Evolutionary conservation across 306 rosid species (phyloP), one percentile per base, ranked within the genome.

Genomic region (Boehmeria nivea): DNA sequence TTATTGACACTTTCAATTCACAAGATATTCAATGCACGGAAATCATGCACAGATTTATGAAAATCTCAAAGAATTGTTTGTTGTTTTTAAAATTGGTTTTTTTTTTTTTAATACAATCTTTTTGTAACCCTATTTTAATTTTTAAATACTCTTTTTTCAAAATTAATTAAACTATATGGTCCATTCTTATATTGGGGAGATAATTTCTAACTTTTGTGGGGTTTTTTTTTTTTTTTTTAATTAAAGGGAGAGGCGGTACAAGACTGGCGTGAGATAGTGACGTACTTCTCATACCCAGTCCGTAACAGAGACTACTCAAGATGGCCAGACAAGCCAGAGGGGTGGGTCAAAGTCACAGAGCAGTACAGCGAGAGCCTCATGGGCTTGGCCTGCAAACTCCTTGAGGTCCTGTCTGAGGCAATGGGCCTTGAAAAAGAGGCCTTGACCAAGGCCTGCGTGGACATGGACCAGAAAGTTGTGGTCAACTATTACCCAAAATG

Each of bases 301-400:
- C 48, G 64, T 17, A 46, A 34, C 48, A 64, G 89, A 12, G 81
- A 89, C 67, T 85, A 81, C 45, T 75, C 86, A 3, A 27, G 82
- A 73, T 91, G 99, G 96, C 96, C 96, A 2, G 84, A 85, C 65
- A 88, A 78, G 65, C 99, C 99, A 0, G 76, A 81, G 54, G 93
- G 70, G 1, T 91, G 96, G 99, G 71, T 5, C 6, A 19, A 9
- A 0, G 79, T 67, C 73, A 87, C 99, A 0, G 66, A 70, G 68
- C 24, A 84, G 43, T 91, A 91, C 77, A 87, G 99, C 4, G 94
- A 91, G 43, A 65, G 60, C 26, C 55, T 91, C 7, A 91, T 91
- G 96, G 74, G 43, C 0, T 13, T 91, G 38, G 87, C 86, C 0
- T 76, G 96, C 55, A 87, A 87, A 74, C 54, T 91, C 0, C 20